phyloP scores from a whole-genome alignment of 2,329 filamentous ascomycete species.

The Alternaria novae-zelandiae region DNA sequence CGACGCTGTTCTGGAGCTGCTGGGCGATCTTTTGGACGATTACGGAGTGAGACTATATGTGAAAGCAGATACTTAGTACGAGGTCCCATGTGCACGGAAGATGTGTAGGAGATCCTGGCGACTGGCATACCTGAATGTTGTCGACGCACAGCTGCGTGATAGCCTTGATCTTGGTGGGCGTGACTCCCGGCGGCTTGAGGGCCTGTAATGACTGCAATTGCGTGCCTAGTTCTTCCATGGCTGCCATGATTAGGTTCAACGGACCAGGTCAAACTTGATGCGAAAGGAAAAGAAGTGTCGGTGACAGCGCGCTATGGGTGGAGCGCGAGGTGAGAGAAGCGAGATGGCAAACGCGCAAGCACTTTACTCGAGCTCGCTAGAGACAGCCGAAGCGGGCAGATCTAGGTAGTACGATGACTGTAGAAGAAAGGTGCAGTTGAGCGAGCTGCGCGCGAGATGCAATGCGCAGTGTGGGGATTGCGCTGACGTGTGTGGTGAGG shows the following conservation, averaged over 20 bases:
- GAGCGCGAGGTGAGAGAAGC: constrained; percentile 23
- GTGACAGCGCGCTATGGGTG: constrained; percentile 10
- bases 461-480: constrained; percentile 22
- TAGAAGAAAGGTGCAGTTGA: constrained; percentile 32
- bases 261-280: constrained; percentile 29
- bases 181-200: constrained; percentile 92
- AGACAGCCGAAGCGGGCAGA: constrained; percentile 27
- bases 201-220: constrained; percentile 90
- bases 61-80: constrained; percentile 33
- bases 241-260: constrained; percentile 59
- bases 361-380: constrained; percentile 34
- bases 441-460: constrained; percentile 24
- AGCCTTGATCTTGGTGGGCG: constrained; percentile 86
- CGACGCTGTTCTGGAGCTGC: constrained; percentile 93
- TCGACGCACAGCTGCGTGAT: constrained; percentile 87
- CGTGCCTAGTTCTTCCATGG: constrained; percentile 88
- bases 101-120: constrained; percentile 13
- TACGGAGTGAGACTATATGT: constrained; percentile 82
- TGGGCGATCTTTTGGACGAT: constrained; percentile 96
- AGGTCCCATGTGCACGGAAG: constrained; percentile 14
- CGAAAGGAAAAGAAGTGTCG: constrained; percentile 22
- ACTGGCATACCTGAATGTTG: constrained; percentile 42
- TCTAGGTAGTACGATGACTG: constrained; percentile 37
- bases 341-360: constrained; percentile 32
- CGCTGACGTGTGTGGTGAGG: constrained; percentile 28